phyloP scores from a whole-genome alignment of 2,329 filamentous ascomycete species.

The Niveomyces coronatus region DNA sequence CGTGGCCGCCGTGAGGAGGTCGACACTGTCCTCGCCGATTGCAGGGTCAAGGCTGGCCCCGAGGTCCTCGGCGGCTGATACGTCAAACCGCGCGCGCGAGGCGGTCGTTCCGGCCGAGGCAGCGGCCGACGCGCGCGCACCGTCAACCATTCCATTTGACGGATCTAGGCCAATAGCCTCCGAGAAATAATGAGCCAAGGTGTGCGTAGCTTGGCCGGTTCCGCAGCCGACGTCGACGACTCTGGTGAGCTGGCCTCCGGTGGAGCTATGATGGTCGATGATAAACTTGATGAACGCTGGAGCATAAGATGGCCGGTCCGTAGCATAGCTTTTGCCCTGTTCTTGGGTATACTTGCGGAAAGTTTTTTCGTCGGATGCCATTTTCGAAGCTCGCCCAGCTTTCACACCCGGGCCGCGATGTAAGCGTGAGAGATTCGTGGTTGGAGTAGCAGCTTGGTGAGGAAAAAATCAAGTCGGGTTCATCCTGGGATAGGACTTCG shows the following conservation, averaged over 20 bases:
- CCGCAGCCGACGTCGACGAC: slow-evolving; percentile 48
- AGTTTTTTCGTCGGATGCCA: background rate
- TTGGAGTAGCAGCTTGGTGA: no score
- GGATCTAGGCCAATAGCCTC: slow-evolving; percentile 40
- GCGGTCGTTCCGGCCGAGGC: slow-evolving; percentile 19
- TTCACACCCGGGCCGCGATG: no score
- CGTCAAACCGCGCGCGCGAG: slow-evolving; percentile 28
- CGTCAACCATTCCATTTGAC: slow-evolving; percentile 39
- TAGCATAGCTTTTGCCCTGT: slow-evolving; percentile 34
- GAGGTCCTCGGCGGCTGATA: slow-evolving; percentile 35
- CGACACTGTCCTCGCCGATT: slow-evolving; percentile 29
- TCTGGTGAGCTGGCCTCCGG: slow-evolving; percentile 30
- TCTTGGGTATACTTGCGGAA: slow-evolving; percentile 17
- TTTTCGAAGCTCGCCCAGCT: no score
- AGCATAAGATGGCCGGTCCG: slow-evolving; percentile 32
- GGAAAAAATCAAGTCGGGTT: no score
- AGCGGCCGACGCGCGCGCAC: slow-evolving; percentile 27
- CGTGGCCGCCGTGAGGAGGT: slow-evolving; percentile 39
- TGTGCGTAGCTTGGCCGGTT: slow-evolving; percentile 37
- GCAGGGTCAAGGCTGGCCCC: slow-evolving; percentile 19
- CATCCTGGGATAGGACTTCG: no score
- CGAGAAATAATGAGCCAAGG: slow-evolving; percentile 35
- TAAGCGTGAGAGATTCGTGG: no score
- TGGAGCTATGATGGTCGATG: slow-evolving; percentile 34
- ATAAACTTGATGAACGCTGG: slow-evolving; percentile 35